These are phyloP conservation scores for Naegleria lovaniensis DNA, from an alignment of 208 protist genomes.

Conservation along the genomic window DNA sequence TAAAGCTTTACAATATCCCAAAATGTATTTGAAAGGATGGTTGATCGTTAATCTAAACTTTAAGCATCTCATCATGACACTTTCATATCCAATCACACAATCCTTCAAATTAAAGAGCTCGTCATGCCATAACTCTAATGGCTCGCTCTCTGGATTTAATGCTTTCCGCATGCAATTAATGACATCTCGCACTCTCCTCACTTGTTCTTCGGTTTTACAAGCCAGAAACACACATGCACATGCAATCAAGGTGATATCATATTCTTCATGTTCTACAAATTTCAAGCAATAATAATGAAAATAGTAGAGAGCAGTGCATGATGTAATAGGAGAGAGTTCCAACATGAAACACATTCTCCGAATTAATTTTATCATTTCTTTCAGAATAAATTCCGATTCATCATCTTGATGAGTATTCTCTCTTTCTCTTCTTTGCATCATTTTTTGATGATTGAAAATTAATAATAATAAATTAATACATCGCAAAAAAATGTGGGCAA, in stretches of 20 bases:
- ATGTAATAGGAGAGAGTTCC: not conserved
- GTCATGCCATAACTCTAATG: not conserved
- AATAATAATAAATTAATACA: not conserved
- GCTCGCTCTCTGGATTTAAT: not conserved
- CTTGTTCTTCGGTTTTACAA: not conserved
- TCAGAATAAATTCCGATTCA: not conserved
- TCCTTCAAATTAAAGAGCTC: not conserved
- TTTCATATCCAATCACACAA: not conserved
- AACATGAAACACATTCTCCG: not conserved
- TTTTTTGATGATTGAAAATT: too few relatives aligned
- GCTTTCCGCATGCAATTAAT: not conserved
- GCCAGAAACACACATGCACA: not conserved
- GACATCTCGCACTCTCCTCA: not conserved
- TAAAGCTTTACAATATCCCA: not conserved
- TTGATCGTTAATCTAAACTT: not conserved
- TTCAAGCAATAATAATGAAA: not conserved
- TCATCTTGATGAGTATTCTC: too few relatives aligned
- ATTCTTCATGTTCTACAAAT: not conserved
- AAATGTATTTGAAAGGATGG: not conserved
- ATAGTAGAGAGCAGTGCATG: not conserved
- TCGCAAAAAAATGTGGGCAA: not conserved
- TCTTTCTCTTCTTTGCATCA: too few relatives aligned
- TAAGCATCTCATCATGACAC: not conserved
- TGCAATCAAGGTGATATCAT: not conserved
- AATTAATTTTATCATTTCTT: not conserved